These are phyloP conservation scores for Populus alba DNA, from an alignment of 345 rosid species.

Conservation along the genomic window DNA sequence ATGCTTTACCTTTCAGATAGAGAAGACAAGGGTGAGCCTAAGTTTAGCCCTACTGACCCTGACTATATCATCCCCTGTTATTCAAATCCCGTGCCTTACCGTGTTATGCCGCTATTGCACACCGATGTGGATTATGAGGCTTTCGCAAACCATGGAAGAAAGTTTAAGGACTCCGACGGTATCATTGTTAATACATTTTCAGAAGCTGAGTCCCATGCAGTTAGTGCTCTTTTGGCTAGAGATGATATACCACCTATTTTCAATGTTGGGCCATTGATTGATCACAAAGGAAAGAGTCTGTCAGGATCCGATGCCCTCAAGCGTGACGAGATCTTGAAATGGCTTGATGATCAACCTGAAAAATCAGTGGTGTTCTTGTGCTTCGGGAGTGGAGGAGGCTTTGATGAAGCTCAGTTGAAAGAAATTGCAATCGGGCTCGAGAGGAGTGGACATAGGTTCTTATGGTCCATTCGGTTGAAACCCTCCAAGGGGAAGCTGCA, in stretches of 20 bases:
- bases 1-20: slow-evolving; percentile 6
- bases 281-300: neutral
- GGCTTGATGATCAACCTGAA: slow-evolving; percentile 55
- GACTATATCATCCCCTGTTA: slow-evolving; percentile 30
- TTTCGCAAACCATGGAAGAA: neutral
- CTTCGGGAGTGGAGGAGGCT: slow-evolving; percentile 65
- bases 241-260: slow-evolving; percentile 30
- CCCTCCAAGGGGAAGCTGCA: slow-evolving; percentile 1
- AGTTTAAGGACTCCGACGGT: slow-evolving; percentile 31
- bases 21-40: neutral
- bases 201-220: slow-evolving; percentile 45
- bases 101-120: slow-evolving; percentile 28
- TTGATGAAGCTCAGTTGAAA: slow-evolving; percentile 39
- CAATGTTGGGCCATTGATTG: slow-evolving; percentile 47
- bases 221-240: slow-evolving; percentile 18
- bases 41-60: neutral
- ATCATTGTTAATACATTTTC: slow-evolving; percentile 46
- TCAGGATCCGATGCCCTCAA: neutral
- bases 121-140: neutral
- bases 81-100: slow-evolving; percentile 35
- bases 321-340: slow-evolving; percentile 26
- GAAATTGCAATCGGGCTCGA: slow-evolving; percentile 50
- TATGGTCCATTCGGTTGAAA: slow-evolving; percentile 51
- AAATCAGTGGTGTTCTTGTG: slow-evolving; percentile 58
- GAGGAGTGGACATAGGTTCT: slow-evolving; percentile 34